Evolutionary conservation across 345 rosid genomes (phyloP).

Genomic region (Corchorus olitorius): DNA sequence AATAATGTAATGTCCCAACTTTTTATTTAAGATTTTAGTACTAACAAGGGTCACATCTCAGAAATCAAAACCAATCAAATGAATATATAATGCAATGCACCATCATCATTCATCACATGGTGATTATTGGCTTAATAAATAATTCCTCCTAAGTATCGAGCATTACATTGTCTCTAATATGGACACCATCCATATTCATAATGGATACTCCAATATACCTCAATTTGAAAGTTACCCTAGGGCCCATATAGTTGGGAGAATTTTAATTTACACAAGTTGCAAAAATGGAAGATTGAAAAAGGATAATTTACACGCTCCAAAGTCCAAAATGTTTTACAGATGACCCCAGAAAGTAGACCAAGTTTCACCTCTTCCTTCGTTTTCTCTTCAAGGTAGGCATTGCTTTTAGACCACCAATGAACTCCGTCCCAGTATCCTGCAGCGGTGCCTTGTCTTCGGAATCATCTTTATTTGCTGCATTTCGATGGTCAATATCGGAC

Average conservation of each 20-base stretch:
- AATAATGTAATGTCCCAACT: not conserved
- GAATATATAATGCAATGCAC: not conserved
- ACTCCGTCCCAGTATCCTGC: conserved; percentile 22
- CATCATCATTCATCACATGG: too few species aligned
- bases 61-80: not conserved
- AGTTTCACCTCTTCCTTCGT: conserved; percentile 45
- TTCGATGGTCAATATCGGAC: conserved; percentile 19
- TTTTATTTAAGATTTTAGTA: not conserved
- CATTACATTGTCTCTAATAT: not conserved
- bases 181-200: too few species aligned
- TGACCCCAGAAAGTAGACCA: too few species aligned
- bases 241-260: too few species aligned
- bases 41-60: not conserved
- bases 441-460: conserved; percentile 11
- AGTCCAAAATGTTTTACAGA: not conserved
- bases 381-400: conserved; percentile 62
- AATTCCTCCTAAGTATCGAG: too few species aligned
- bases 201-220: too few species aligned
- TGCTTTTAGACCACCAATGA: conserved; percentile 40
- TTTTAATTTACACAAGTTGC: not conserved
- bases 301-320: not conserved
- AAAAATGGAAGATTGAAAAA: not conserved
- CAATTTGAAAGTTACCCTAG: too few species aligned
- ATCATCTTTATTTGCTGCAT: conserved; percentile 19
- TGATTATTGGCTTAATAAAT: not conserved